Conservation (phyloP, 1,139 yeast genomes). For the Nakaseomyces kungkrabaensis region DNA sequence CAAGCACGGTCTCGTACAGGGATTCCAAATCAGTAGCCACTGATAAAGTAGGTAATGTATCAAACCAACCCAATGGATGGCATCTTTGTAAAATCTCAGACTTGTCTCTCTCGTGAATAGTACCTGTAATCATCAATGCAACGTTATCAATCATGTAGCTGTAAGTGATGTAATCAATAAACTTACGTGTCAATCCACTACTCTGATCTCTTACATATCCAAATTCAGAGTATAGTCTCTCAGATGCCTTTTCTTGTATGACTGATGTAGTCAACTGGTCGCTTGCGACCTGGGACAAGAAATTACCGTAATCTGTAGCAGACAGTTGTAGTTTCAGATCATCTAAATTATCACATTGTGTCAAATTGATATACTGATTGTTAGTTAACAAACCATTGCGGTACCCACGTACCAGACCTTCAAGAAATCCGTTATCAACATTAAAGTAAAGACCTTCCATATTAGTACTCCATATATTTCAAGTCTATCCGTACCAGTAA, state of each 20-base stretch:
- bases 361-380: constrained; percentile 78
- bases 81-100: constrained; percentile 79
- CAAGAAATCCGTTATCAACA: constrained; percentile 79
- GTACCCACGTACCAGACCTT: constrained; percentile 91
- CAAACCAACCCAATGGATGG: constrained; percentile 98
- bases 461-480: too few relatives aligned
- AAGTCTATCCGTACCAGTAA: too few relatives aligned
- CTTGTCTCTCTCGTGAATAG: constrained; percentile 88
- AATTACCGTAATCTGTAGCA: constrained; percentile 92
- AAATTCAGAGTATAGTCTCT: constrained; percentile 72
- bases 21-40: constrained; percentile 93
- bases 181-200: constrained; percentile 65
- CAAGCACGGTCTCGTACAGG: constrained; percentile 83
- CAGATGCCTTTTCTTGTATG: constrained; percentile 69
- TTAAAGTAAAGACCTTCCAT: constrained; percentile 90
- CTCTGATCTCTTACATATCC: constrained; percentile 79
- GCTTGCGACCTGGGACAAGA: constrained; percentile 71
- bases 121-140: constrained; percentile 90
- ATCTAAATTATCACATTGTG: constrained; percentile 92
- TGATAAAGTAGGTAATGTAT: constrained; percentile 87
- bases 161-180: constrained; percentile 84
- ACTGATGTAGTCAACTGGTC: constrained; percentile 67
- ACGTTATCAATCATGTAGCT: constrained; percentile 99
- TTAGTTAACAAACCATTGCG: constrained; percentile 69
- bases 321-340: constrained; percentile 89